These are phyloP conservation scores for Stellera chamaejasme DNA, from an alignment of 345 rosid genomes.

Conservation along the genomic window DNA sequence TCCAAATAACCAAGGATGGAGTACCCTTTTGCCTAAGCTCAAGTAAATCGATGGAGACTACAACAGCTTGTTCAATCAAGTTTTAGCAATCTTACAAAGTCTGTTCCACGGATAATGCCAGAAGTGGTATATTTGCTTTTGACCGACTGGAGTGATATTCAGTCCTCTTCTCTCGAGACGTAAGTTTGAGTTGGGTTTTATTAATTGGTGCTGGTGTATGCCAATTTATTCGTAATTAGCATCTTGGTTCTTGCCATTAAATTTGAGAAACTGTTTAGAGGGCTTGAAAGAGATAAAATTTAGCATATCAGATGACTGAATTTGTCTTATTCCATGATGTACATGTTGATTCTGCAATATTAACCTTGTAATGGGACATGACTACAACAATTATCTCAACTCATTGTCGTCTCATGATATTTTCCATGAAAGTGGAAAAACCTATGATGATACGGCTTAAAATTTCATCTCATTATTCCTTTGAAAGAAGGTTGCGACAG, in stretches of 20 bases:
- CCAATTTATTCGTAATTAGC: too few relatives aligned
- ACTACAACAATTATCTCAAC: too few relatives aligned
- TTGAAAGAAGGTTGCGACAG: too few relatives aligned
- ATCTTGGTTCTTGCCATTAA: too few relatives aligned
- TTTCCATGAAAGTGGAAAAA: too few relatives aligned
- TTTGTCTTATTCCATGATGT: too few relatives aligned
- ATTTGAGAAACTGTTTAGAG: too few relatives aligned
- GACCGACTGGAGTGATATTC: slow-evolving; percentile 60
- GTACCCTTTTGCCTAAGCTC: slow-evolving; percentile 56
- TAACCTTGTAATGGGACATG: too few relatives aligned
- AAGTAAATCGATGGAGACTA: slow-evolving; percentile 46
- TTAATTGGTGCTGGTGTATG: slow-evolving; percentile 2
- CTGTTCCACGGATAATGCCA: slow-evolving; percentile 33
- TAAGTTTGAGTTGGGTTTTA: slow-evolving; percentile 32
- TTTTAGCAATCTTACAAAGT: slow-evolving; percentile 26
- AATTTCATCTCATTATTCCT: too few relatives aligned
- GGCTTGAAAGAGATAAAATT: not conserved
- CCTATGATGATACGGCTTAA: too few relatives aligned
- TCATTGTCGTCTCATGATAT: too few relatives aligned
- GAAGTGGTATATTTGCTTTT: slow-evolving; percentile 51
- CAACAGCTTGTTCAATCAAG: slow-evolving; percentile 30
- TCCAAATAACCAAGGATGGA: slow-evolving; percentile 77
- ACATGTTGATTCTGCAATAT: too few relatives aligned
- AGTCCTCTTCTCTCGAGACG: slow-evolving; percentile 31
- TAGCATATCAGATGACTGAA: not conserved